Base-by-base conservation (phyloP, 2,329 filamentous ascomycete species). In the Fusarium nodosum region DNA sequence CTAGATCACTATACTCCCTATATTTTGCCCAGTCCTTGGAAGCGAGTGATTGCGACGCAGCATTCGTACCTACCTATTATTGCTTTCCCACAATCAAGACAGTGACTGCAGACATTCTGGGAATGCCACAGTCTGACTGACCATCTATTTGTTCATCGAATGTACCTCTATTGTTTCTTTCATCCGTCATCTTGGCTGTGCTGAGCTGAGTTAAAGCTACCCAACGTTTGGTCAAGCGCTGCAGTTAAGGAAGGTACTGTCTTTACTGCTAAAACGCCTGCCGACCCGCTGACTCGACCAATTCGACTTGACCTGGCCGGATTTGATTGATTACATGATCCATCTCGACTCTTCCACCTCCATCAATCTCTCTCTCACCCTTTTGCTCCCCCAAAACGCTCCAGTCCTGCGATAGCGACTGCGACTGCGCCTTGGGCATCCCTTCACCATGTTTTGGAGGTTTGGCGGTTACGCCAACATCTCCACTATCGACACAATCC, bases 391-490 rank as follows among this genome's bases (percentile, higher is more conserved):
- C 47, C 48, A 63, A 68, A 64, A 60, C 66, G 71, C 69, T 70
- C 69, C 73, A 74, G 77, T 76, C 76, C 74, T 75, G 76, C 75
- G 63, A 58, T 61, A 73, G 74, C 75, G 63, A 62, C 63, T 74
- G 74, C 76, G 74, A 78, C 73, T 77, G 75, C 71, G 76, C 76
- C 52, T 22, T n/a, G n/a, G 41, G 74, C 75, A 66, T 70, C 58
- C 75, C 76, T 79, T 78, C 90, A 95, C 82, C 85, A 99, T 99
- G 96, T 99, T 99, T 83, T 99, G 96, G 96, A 92, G 95, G 83
- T 99, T 98, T 87, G 95, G 96, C 87, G 94, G 94, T 78, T 98
- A 98, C 87, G 93, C 94, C 86, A 97, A 93, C 87, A 92, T 97
- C 82, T 97, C 95, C 76, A 92, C 94, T 78, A 93, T 99, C 82